Evolutionary conservation across 2,329 filamentous ascomycete species (phyloP).

Genomic region (Colletotrichum graminicola): DNA sequence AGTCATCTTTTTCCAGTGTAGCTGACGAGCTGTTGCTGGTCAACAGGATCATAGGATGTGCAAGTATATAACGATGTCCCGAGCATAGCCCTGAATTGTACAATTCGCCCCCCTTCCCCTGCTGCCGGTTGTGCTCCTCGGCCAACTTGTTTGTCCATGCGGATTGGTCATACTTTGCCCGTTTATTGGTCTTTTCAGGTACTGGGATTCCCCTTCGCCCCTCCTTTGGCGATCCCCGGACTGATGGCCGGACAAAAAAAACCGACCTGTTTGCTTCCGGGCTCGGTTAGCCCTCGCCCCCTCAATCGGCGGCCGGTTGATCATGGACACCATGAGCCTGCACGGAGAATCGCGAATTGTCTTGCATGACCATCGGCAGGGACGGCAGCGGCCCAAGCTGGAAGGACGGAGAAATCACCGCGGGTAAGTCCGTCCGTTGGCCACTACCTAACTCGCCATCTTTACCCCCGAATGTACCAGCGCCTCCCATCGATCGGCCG

Average conservation of each 20-base stretch:
- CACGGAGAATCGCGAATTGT: background rate
- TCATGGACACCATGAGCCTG: too few species aligned
- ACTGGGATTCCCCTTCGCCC: constrained; percentile 7
- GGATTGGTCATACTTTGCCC: background rate
- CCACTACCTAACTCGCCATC: background rate
- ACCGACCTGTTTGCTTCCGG: background rate
- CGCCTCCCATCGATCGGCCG: constrained; percentile 33
- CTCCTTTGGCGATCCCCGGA: constrained; percentile 14
- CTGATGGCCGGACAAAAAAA: background rate
- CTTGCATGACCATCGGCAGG: background rate
- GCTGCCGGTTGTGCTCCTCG: background rate
- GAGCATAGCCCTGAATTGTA: constrained; percentile 24
- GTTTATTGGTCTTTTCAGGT: constrained; percentile 19
- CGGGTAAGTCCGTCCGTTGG: background rate
- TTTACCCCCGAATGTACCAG: background rate
- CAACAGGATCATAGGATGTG: constrained; percentile 35
- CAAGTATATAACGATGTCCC: constrained; percentile 19
- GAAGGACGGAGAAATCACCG: background rate
- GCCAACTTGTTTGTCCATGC: constrained; percentile 3
- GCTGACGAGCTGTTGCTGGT: constrained; percentile 16
- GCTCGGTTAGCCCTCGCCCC: background rate
- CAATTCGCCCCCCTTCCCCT: constrained; percentile 17
- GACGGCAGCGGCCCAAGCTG: background rate
- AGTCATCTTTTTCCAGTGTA: constrained; percentile 7
- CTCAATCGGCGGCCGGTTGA: background rate